Evolutionary conservation across 169 alveolate species (phyloP).

Genomic region (Plasmodium falciparum): DNA sequence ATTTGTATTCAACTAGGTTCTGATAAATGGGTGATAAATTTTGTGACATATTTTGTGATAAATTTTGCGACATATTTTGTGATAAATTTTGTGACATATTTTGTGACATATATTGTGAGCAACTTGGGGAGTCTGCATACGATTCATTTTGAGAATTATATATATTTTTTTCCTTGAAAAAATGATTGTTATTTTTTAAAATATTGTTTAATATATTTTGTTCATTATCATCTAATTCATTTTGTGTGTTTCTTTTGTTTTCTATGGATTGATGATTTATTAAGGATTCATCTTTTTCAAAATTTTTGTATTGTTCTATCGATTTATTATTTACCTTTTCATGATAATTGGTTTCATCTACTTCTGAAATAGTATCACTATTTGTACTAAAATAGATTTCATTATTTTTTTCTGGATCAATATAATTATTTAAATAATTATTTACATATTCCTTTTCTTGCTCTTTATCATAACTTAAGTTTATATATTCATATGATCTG

Average conservation of each 20-base stretch:
- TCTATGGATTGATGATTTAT: not conserved
- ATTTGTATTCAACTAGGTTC: slow-evolving; percentile 46
- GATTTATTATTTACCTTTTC: not conserved
- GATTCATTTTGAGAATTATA: no score
- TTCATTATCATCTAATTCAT: slow-evolving; percentile 15
- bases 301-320: not conserved
- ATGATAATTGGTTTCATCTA: not conserved
- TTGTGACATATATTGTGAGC: no score
- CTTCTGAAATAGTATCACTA: slow-evolving; percentile 10
- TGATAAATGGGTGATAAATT: not conserved
- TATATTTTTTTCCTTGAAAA: slow-evolving; percentile 6
- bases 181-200: slow-evolving; percentile 18
- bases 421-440: not conserved
- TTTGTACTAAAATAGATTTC: slow-evolving; percentile 12
- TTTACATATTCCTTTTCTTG: slow-evolving; percentile 10
- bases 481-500: slow-evolving; percentile 25
- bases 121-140: no score
- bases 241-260: not conserved
- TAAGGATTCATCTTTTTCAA: not conserved
- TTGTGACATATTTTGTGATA: not conserved
- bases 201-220: slow-evolving; percentile 27
- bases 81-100: no score
- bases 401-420: slow-evolving; percentile 5
- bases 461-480: slow-evolving; percentile 49
- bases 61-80: no score